These are phyloP conservation scores for Marasmius fiardii DNA, from an alignment of 1,284 basidiomycete species.

Conservation along the genomic window DNA sequence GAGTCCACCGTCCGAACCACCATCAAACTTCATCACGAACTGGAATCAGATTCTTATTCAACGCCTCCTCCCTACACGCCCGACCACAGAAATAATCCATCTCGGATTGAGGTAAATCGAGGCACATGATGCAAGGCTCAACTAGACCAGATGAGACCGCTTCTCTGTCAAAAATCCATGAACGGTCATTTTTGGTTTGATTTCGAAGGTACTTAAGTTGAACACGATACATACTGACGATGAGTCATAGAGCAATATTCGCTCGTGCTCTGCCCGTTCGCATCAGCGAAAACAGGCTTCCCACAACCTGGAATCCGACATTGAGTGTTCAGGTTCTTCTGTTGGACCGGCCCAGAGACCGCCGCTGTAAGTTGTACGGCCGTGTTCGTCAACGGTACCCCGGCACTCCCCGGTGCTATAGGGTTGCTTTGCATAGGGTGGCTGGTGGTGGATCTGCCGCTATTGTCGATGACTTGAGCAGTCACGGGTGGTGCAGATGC, in stretches of 20 bases:
- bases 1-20: too few relatives aligned
- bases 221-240: constrained; percentile 39
- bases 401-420: background rate
- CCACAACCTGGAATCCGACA: constrained; percentile 50
- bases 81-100: constrained; percentile 50
- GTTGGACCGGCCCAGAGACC: too few relatives aligned
- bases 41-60: constrained; percentile 29
- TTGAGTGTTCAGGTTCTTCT: constrained; percentile 24
- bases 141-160: constrained; percentile 43
- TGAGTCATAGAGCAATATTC: constrained; percentile 50
- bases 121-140: constrained; percentile 50
- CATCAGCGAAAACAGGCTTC: constrained; percentile 45
- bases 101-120: constrained; percentile 45
- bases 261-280: constrained; percentile 37
- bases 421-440: background rate
- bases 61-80: constrained; percentile 45
- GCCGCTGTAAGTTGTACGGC: background rate
- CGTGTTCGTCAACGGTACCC: background rate
- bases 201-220: background rate
- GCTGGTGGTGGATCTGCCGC: background rate
- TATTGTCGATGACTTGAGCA: too few relatives aligned
- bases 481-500: background rate
- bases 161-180: constrained; percentile 30
- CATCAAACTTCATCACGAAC: background rate
- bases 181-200: background rate